Evolutionary conservation across 768 basidiomycete genomes (phyloP), one percentile per base, ranked within the genome.

Genomic region (Lentinula raphanica): DNA sequence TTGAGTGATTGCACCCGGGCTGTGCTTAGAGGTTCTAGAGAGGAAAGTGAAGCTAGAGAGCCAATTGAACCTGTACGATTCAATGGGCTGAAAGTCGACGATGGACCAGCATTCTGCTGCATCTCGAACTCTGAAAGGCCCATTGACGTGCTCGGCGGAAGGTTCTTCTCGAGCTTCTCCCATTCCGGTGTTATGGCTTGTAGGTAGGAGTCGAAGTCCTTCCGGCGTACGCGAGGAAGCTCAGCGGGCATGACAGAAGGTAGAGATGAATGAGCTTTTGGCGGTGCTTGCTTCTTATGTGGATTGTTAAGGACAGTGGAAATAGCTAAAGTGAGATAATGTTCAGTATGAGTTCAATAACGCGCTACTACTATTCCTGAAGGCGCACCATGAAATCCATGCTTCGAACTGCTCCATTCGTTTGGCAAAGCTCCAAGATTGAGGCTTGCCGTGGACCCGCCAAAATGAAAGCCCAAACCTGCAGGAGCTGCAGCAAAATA

Each of bases 241-340:
- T 87, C 85, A 1, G 88, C 87, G 6, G 87, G 83, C 2, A 81
- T 80, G 2, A 86, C 84, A 32, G 87, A 70, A 1, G 91, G 88
- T 17, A 98, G 75, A 0, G 85, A 71, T 1, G 93, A 90, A 63
- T 95, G 91, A 0, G 93, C 85, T 68, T 96, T 92, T 29, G 95
- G 89, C 12, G 95, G 93, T 6, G 89, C 87, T 49, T 89, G 87
- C 35, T 79, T 81, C 71, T 87, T 90, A 66, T 88, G 86, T 0
- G 95, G 95, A 65, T 90, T 94, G 65, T 94, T 94, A 53, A 97
- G 81, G 27, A 97, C 91, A 17, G 92, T 94, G 8, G 94, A 95
- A 62, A 97, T 94, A 38, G 94, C 95, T 97, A n/a, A n/a, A n/a
- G 69, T 13, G 55, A 38, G n/a, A 45, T 19, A 29, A 3, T 28